Evolutionary conservation across 2,329 filamentous ascomycete species (phyloP).

Genomic region (Stachybotrys elegans): DNA sequence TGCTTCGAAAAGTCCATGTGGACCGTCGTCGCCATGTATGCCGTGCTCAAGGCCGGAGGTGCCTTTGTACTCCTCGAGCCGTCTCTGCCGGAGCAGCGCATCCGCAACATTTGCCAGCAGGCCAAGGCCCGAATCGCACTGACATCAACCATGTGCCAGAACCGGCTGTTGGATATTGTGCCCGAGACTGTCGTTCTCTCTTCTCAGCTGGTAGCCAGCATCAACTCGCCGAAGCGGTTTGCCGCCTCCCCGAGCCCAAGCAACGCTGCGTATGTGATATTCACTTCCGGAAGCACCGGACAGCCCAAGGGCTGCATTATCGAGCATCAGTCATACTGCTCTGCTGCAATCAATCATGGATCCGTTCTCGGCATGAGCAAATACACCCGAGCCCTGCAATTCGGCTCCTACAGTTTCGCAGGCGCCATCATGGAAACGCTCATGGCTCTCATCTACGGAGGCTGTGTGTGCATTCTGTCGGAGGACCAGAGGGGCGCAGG

Average conservation of each 20-base stretch:
- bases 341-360: neutral
- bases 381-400: slow-evolving; percentile 13
- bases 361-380: neutral
- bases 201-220: no score
- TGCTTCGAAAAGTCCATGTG: slow-evolving; percentile 9
- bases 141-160: neutral
- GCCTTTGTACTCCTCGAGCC: slow-evolving; percentile 13
- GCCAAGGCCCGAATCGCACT: neutral
- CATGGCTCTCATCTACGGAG: slow-evolving; percentile 29
- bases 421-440: slow-evolving; percentile 29
- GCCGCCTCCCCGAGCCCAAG: no score
- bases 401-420: slow-evolving; percentile 32
- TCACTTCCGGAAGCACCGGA: slow-evolving; percentile 54
- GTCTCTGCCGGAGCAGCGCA: neutral
- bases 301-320: slow-evolving; percentile 47
- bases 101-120: neutral
- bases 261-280: slow-evolving; percentile 37
- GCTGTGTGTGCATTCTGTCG: slow-evolving; percentile 32
- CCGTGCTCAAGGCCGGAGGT: slow-evolving; percentile 6
- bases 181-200: neutral
- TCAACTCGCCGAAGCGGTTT: no score
- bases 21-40: slow-evolving; percentile 7
- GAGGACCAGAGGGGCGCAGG: slow-evolving; percentile 28
- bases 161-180: neutral
- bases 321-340: slow-evolving; percentile 3